Evolutionary conservation across 208 protist genomes (phyloP).

Genomic region (Acanthamoeba castellanii): DNA sequence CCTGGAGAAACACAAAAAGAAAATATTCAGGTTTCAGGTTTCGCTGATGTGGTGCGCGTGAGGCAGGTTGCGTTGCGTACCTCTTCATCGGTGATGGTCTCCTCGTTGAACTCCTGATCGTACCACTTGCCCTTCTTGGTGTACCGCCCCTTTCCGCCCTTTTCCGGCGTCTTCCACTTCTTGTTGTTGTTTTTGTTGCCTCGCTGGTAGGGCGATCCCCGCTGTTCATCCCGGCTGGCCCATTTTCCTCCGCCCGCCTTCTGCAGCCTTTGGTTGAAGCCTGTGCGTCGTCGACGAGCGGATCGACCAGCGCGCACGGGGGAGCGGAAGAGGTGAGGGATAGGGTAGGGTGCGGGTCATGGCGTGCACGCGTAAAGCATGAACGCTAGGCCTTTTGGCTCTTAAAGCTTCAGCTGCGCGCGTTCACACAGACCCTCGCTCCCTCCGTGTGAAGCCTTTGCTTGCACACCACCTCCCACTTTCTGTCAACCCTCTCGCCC

Average conservation of each 20-base stretch:
- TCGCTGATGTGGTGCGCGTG: not conserved
- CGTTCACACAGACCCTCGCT: not conserved
- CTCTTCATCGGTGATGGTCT: constrained; percentile 47
- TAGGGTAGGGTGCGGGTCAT: not conserved
- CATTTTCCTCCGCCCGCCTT: not conserved
- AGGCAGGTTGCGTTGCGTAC: not conserved
- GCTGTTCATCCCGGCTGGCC: not conserved
- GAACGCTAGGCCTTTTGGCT: not conserved
- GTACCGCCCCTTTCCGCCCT: not conserved
- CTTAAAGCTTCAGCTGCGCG: not conserved
- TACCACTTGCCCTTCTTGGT: constrained; percentile 35
- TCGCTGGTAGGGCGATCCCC: not conserved
- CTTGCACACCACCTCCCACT: not conserved
- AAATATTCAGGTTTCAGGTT: not conserved
- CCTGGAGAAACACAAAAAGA: not conserved
- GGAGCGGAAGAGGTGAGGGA: not conserved
- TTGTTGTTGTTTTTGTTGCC: not conserved
- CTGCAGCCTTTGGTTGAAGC: constrained; percentile 24
- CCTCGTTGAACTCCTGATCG: constrained; percentile 37
- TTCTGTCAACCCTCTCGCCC: constrained; percentile 39
- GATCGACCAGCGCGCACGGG: not conserved
- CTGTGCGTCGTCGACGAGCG: not conserved
- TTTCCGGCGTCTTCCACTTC: not conserved
- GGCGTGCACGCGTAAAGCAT: not conserved
- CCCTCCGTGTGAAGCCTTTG: no score